Evolutionary conservation across 23 red algal species (phyloP), one percentile per base, ranked within the genome.

Genomic region (Agarophyton chilense): DNA sequence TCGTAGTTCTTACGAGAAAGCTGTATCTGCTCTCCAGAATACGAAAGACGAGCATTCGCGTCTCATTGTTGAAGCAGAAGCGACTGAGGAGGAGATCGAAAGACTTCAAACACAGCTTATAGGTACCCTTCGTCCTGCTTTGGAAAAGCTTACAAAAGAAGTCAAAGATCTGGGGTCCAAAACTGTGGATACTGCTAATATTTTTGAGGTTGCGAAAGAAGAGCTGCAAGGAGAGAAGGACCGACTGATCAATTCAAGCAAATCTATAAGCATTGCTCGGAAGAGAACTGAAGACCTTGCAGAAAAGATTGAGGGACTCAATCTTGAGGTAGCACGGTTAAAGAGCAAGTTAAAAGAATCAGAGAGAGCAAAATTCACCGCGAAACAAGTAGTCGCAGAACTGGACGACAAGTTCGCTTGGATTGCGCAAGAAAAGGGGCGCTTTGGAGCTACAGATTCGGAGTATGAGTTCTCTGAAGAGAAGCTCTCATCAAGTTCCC

Each of bases 381-480:
- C 81, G 7, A 22, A 86, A 42, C 80, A 78, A 24, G 21, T 78
- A 34, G 80, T 87, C 5, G 81, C 49, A 1, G 47, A 85, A 26
- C 42, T 94, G n/a, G 60, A 79, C 31, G 55, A 49, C 25, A 86
- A 79, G 25, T 55, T 78, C 44, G 63, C 35, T 26, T 94, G 91
- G 91, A 94, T 94, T 51, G 45, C 28, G 7, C 81, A 85, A 19
- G 91, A 94, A n/a, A 64, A 67, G 19, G 79, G 58, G n/a, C 14
- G 24, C 44, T 94, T 94, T 44, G 80, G 80, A 19, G 53, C 41
- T 22, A 22, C 29, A 22, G 72, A 70, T 7, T 74, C 67, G 0
- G 91, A 94, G 54, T 90, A 95, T 57, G 92, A 90, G 46, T 95
- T 95, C 68, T 56, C 54, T 10, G 70, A 57, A 13, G 33, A 29